Percentiles rank a stretch among this genome's conserved stretches.
phyloP scores from a whole-genome alignment of 192 early-diverging fungal genomes.

The Dispira parvispora region DNA sequence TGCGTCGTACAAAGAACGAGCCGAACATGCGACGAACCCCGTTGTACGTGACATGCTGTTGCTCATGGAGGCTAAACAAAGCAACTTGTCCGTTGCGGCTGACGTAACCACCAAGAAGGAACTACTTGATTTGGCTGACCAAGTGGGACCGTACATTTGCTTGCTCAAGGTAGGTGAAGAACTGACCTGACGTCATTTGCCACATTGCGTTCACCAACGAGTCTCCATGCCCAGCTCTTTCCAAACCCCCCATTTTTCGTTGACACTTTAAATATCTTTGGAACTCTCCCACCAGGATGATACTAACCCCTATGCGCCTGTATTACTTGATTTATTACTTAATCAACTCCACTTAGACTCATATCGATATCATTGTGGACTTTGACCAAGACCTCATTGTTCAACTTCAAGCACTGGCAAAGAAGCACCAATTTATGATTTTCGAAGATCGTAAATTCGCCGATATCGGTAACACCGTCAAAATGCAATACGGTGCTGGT shows the following conservation, averaged over 20 bases:
- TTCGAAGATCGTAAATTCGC: constrained; percentile 99
- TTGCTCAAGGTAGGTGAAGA: constrained; percentile 55
- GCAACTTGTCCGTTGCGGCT: constrained; percentile 78
- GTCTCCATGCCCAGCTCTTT: background rate
- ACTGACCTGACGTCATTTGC: background rate
- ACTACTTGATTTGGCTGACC: constrained; percentile 72
- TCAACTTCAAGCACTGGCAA: constrained; percentile 51
- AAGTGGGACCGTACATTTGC: constrained; percentile 88
- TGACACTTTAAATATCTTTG: background rate
- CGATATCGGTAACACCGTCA: constrained; percentile 97
- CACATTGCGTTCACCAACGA: background rate
- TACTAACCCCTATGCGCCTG: background rate
- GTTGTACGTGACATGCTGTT: constrained; percentile 56
- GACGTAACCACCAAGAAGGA: constrained; percentile 82
- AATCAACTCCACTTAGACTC: constrained; percentile 40
- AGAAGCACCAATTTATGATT: constrained; percentile 88
- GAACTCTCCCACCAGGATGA: background rate
- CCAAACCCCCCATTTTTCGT: background rate
- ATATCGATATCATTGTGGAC: constrained; percentile 86
- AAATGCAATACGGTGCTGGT: constrained; percentile 81
- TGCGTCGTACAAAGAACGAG: constrained; percentile 47
- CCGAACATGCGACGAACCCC: constrained; percentile 48
- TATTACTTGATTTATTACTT: background rate
- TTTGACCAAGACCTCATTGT: constrained; percentile 75
- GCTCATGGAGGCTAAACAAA: constrained; percentile 77